Conservation (phyloP, 148 eudicot genomes). For the Diospyros lotus region DNA sequence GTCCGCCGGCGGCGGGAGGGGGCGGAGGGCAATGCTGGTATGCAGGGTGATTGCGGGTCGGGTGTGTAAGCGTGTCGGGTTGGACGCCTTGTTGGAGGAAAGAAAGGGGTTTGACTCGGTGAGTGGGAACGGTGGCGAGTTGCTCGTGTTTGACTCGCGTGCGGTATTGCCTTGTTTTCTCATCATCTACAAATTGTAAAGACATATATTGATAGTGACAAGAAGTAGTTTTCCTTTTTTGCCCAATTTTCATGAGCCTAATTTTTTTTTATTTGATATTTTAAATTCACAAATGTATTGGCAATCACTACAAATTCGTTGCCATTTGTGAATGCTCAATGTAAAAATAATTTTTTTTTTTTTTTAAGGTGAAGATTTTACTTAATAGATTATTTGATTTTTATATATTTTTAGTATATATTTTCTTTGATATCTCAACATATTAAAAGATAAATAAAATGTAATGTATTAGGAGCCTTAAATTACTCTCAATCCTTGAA, state of each 20-base stretch:
- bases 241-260: conserved; percentile 19
- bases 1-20: conserved; percentile 66
- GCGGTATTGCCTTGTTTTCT: conserved; percentile 94
- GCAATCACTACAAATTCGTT: too few species aligned
- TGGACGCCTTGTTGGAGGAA: conserved; percentile 17
- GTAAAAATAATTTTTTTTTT: too few species aligned
- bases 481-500: too few species aligned
- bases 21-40: conserved; percentile 71
- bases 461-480: too few species aligned
- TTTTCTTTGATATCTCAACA: too few species aligned
- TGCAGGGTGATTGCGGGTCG: conserved; percentile 97
- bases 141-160: conserved; percentile 80
- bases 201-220: background rate
- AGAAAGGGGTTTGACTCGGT: conserved; percentile 52
- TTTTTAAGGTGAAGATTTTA: too few species aligned
- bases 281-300: background rate
- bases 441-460: too few species aligned
- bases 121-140: conserved; percentile 62
- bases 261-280: background rate
- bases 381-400: too few species aligned
- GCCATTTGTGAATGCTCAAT: too few species aligned
- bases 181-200: conserved; percentile 73
- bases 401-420: too few species aligned
- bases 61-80: conserved; percentile 34
- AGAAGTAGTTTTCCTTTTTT: conserved; percentile 21